A percentile compares a stretch with the other conserved stretches of the same genome.
Conservation (phyloP, 2,329 filamentous ascomycete species). For the Paecilomyces fulvus region DNA sequence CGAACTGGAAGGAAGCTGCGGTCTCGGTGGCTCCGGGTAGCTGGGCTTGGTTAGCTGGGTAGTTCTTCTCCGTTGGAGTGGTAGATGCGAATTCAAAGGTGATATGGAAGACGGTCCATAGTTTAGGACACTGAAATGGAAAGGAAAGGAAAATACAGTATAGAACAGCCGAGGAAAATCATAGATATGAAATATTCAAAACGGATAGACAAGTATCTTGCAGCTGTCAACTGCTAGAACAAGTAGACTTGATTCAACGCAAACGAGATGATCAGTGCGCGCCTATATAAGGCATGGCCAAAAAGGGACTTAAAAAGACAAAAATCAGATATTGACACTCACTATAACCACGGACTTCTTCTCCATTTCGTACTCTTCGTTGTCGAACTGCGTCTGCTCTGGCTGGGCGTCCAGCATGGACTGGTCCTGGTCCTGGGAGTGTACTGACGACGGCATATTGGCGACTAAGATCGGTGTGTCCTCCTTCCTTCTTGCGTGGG, state of each 20-base stretch:
- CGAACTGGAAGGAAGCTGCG: constrained; percentile 90
- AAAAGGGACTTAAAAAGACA: constrained; percentile 1
- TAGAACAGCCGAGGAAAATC: no score
- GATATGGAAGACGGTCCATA: no score
- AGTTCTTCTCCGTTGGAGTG: background rate
- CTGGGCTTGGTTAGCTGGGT: constrained; percentile 39
- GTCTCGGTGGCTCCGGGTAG: constrained; percentile 74
- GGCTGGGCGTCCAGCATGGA: constrained; percentile 31
- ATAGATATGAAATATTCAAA: no score
- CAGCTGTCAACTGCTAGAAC: no score
- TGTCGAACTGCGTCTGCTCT: constrained; percentile 37
- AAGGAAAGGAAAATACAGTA: no score
- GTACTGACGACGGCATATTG: constrained; percentile 32
- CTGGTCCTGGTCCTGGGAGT: constrained; percentile 32
- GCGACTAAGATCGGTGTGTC: background rate
- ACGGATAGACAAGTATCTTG: no score
- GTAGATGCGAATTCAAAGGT: background rate
- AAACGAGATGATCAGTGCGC: background rate
- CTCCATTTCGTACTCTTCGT: constrained; percentile 33
- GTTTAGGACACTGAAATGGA: no score
- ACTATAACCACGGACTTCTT: constrained; percentile 57
- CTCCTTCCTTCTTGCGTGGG: background rate
- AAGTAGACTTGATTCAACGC: background rate
- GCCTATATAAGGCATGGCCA: background rate
- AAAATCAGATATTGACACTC: constrained; percentile 13